phyloP scores from a whole-genome alignment of 2,329 filamentous ascomycete genomes.

The Colletotrichum sp. region DNA sequence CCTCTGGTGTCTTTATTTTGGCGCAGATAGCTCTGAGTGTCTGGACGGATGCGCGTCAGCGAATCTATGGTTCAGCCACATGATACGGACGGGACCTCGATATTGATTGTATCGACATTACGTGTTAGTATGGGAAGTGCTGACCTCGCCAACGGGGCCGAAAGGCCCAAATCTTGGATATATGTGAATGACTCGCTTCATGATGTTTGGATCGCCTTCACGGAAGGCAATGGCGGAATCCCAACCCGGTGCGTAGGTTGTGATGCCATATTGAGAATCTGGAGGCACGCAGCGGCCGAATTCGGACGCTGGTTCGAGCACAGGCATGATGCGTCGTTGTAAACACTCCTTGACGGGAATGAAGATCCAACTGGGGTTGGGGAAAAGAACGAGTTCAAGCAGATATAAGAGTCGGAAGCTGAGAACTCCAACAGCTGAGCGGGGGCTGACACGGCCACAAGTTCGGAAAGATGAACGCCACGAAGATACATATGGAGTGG shows the following conservation, averaged over 20 bases:
- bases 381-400: background rate
- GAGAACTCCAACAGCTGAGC: background rate
- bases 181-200: slow-evolving; percentile 43
- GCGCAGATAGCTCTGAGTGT: slow-evolving; percentile 40
- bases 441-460: background rate
- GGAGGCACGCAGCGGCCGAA: slow-evolving; percentile 53
- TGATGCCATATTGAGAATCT: slow-evolving; percentile 50
- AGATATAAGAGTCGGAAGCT: background rate
- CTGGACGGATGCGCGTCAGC: slow-evolving; percentile 25
- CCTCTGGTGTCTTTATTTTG: slow-evolving; percentile 29
- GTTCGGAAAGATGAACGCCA: background rate
- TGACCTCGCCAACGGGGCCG: slow-evolving; percentile 37
- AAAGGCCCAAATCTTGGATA: slow-evolving; percentile 53
- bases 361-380: background rate
- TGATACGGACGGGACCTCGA: background rate
- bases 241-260: slow-evolving; percentile 51
- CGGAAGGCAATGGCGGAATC: slow-evolving; percentile 40
- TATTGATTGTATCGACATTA: background rate
- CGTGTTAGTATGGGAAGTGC: background rate
- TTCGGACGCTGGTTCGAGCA: slow-evolving; percentile 40
- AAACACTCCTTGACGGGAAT: background rate
- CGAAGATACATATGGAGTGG: background rate
- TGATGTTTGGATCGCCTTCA: slow-evolving; percentile 40
- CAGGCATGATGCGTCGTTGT: slow-evolving; percentile 33
- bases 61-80: background rate